Evolutionary conservation across 1,139 yeast species (phyloP), one percentile per base, ranked within the genome.

Genomic region (Blastobotrys serpentis): DNA sequence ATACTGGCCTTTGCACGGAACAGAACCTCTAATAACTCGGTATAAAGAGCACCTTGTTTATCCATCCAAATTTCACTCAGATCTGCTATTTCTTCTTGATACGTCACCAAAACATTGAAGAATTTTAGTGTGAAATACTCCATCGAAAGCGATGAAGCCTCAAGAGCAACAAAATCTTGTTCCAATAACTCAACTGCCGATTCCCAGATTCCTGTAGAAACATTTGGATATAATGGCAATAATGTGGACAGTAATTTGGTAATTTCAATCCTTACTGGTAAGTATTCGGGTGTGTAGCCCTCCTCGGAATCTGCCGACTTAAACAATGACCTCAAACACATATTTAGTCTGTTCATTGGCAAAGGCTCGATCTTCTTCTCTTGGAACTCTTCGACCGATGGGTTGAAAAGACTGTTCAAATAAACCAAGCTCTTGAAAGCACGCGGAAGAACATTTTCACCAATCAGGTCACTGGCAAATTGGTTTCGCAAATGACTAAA

Each of bases 391-490:
- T 52, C 55, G 1, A 48, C 64, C 64, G 25, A 59, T 57, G 39
- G 53, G 21, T 68, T 63, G 44, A 82, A 62, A 56, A 84, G 76
- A 51, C 74, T 71, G 44, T 72, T 73, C 43, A 82, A 67, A n/a
- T 81, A 60, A 0, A 80, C 66, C 4, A 85, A 52, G 66, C 76
- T 73, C 36, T 62, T 65, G 36, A 79, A 45, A 29, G 43, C 30
- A 14, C 21, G 19, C 2, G 46, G 41, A 13, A 43, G 46, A 3
- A 26, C 40, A 32, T 43, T 72, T 1, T 76, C 69, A 0, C 88
- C 86, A 47, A 85, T 69, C 25, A 85, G 64, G 54, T 83, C 89
- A 1, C 90, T 80, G 8, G 82, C 79, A n/a, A 78, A 70, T 52
- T 73, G 73, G 54, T 81, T 84, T 52, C 88, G 75, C n/a, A 78